Conservation (phyloP, 495 filamentous ascomycete species). For the Gamarada debralockiae region DNA sequence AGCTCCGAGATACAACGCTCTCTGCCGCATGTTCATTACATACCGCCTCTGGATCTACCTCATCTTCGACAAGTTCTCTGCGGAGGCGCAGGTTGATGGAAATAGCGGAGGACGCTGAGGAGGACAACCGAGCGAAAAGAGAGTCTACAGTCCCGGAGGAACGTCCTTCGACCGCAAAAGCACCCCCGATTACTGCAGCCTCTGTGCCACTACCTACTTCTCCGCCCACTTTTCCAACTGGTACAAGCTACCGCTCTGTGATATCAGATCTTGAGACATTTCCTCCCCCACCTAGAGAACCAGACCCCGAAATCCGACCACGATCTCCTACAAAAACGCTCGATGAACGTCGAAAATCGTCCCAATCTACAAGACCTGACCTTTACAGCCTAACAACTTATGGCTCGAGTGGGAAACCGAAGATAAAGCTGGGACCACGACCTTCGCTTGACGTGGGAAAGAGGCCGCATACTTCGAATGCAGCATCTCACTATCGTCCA, state of each 20-base stretch:
- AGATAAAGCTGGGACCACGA: slow-evolving; percentile 80
- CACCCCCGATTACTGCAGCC: slow-evolving; percentile 16
- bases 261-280: slow-evolving; percentile 17
- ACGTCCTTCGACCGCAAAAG: slow-evolving; percentile 23
- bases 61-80: slow-evolving; percentile 79
- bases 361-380: slow-evolving; percentile 66
- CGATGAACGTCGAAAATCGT: slow-evolving; percentile 23
- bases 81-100: slow-evolving; percentile 75
- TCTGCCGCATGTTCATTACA: slow-evolving; percentile 88
- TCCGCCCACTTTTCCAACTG: not conserved
- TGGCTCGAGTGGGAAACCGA: slow-evolving; percentile 55
- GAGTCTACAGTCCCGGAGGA: slow-evolving; percentile 32
- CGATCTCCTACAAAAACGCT: slow-evolving; percentile 18
- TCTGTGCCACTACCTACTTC: not conserved
- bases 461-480: slow-evolving; percentile 56
- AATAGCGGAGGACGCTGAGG: slow-evolving; percentile 79
- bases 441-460: slow-evolving; percentile 68
- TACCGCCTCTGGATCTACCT: slow-evolving; percentile 80
- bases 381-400: slow-evolving; percentile 53
- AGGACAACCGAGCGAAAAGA: slow-evolving; percentile 48
- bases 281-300: slow-evolving; percentile 2
- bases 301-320: not conserved
- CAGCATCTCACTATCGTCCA: slow-evolving; percentile 53
- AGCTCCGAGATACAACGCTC: slow-evolving; percentile 82
- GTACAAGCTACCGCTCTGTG: not conserved